Base-by-base conservation (phyloP, 495 filamentous ascomycete species). In the Neurospora sp. region DNA sequence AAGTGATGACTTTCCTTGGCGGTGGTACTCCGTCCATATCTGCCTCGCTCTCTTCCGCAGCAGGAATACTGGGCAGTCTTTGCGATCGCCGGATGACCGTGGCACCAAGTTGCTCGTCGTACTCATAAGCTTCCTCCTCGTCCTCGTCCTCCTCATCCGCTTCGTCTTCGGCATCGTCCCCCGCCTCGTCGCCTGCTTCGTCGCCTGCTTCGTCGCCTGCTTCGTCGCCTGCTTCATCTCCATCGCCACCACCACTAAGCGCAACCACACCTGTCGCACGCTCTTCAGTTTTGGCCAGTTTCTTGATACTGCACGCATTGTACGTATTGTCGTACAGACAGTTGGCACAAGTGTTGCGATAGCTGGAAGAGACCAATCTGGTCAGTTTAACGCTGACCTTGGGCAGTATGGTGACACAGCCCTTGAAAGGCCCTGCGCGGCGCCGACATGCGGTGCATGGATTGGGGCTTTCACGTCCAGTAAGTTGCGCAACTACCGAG, bases 381-480 rank as follows among this genome's bases (percentile, higher is more conserved):
- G 1, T 8, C 3, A 73, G 20, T 1, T 40, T 20, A 14, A 44
- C 4, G n/a, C 17, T 20, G 8, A 69, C 20, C n/a, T 44, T 40
- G 0, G 27, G 17, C 0, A 70, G 4, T 2, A 40, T 31, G 14
- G 53, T 68, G 39, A 75, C 65, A 40, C 76, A 77, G 17, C 27
- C 16, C 6, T 35, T 14, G 14, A 71, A 74, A 1, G 70, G 74
- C 8, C 70, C 70, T 14, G 31, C n/a, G 12, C 59, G 40, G 27
- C 65, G 73, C 4, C 76, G 75, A 65, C 75, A 77, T 2, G 48
- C 38, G 8, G 70, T 70, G 22, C 75, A 77, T 7, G 72, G 22
- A 3, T 16, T 72, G 1, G 39, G 27, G 17, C 14, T 39, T 16
- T 68, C 31, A 16, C 44, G 69, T 9, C 75, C 75, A 3, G 37